Percentiles rank a stretch among this genome's conserved stretches.
Conservation (phyloP, 306 rosid species). For the Styphnolobium japonicum region DNA sequence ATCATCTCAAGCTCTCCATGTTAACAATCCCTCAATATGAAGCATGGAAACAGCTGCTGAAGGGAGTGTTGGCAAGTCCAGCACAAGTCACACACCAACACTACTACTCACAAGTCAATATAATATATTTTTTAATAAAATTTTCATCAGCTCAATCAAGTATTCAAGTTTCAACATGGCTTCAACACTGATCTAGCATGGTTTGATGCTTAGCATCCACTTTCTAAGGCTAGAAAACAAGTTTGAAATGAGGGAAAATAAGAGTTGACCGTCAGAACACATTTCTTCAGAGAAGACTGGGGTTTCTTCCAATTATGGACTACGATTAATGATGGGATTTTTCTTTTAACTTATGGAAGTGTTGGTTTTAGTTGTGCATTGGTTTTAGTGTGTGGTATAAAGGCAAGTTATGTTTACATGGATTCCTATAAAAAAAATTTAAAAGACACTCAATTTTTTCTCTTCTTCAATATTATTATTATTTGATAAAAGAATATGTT, state of each 20-base stretch:
- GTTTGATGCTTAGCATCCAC: neutral
- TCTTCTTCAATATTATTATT: neutral
- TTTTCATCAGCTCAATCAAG: neutral
- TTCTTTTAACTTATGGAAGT: neutral
- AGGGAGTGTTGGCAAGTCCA: neutral
- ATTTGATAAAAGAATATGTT: neutral
- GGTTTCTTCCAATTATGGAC: neutral
- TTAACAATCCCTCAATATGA: neutral
- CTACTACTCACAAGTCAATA: neutral
- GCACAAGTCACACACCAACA: neutral
- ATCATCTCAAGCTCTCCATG: neutral
- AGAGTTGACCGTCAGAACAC: neutral
- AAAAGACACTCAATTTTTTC: neutral
- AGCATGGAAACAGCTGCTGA: neutral
- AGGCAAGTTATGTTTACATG: neutral
- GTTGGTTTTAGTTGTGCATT: neutral
- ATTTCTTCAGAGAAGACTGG: neutral
- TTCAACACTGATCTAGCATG: neutral
- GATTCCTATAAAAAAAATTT: neutral
- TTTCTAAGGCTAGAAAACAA: neutral
- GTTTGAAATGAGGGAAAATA: neutral
- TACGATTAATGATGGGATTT: neutral
- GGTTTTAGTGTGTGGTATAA: neutral
- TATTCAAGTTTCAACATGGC: neutral
- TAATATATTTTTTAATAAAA: neutral